These are phyloP conservation scores for Solanum sparsipilum DNA, from an alignment of 257 asterid species.

Conservation along the genomic window DNA sequence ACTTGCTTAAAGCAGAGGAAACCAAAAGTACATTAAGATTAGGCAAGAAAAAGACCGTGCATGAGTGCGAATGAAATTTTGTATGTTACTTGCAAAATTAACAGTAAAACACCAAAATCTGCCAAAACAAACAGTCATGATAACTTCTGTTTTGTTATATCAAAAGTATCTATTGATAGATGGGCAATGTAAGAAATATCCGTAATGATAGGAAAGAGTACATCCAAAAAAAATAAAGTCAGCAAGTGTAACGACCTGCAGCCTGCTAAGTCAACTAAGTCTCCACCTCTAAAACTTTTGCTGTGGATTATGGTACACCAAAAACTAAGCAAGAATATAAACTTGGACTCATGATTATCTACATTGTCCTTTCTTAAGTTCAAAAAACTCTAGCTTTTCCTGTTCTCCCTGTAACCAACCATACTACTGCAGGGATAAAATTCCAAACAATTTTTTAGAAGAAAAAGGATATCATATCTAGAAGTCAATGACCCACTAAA, in stretches of 20 bases:
- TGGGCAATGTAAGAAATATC: neutral
- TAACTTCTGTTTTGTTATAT: neutral
- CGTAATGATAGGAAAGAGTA: neutral
- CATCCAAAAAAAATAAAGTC: neutral
- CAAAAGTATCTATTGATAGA: neutral
- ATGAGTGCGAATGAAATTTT: neutral
- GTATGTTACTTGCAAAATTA: neutral
- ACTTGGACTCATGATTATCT: neutral
- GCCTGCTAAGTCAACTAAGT: neutral
- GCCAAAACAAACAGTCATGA: neutral
- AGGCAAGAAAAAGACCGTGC: neutral
- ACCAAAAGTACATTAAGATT: neutral
- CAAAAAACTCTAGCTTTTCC: neutral
- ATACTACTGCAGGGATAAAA: neutral
- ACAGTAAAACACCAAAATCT: neutral
- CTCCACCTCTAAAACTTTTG: neutral
- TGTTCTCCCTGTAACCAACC: neutral
- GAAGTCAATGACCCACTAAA: neutral
- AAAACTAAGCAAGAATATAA: neutral
- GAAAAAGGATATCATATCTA: neutral
- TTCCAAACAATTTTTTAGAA: neutral
- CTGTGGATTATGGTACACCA: neutral
- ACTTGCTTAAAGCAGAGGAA: slow-evolving; percentile 29
- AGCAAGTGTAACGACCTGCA: neutral
- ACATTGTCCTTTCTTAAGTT: neutral